Evolutionary conservation across 257 asterid species (phyloP), one percentile per base, ranked within the genome.

Genomic region (Jacaranda copaia): DNA sequence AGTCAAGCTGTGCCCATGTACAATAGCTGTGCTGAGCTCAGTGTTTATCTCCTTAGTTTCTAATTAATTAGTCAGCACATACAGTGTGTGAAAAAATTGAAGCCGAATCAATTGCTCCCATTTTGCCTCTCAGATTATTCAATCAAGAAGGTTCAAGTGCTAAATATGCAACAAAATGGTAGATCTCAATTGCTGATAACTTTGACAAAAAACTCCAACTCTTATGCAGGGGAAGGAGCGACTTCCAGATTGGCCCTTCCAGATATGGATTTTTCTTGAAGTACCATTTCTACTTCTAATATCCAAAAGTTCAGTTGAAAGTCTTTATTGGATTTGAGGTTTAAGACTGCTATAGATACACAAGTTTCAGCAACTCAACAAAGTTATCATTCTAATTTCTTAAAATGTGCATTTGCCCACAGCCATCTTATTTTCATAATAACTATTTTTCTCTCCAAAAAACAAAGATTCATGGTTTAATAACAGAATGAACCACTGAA

Each of bases 401-500:
- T 46, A 12, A 14, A 58, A 13, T 59, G 12, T 38, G 55, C 75
- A 58, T 67, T 61, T 5, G 63, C 73, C 36, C 59, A 63, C 70
- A 20, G 74, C 45, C 10, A 14, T 32, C 46, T 9, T 5, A 55
- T 55, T 71, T 15, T 55, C 61, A n/a, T 20, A 64, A 12, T 20
- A 72, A 36, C 46, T 15, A 55, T 53, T 62, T 14, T 25, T 11
- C 64, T 55, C 16, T 20, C 14, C 13, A 71, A 6, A 7, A 25
- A 68, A n/a, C 35, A 62, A 63, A 42, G 51, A 67, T 32, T 68
- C 25, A 38, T 0, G 55, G 51, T 52, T 70, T 12, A 65, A n/a
- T 25, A 35, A 38, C 63, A 43, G 3, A 56, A 53, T 48, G 18
- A 73, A 68, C 52, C 74, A 63, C 70, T 67, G 59, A 55, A 32